Percentiles rank a stretch among this genome's conserved stretches.
phyloP scores from a whole-genome alignment of 2,329 filamentous ascomycete genomes.

The Colletotrichum sublineola region DNA sequence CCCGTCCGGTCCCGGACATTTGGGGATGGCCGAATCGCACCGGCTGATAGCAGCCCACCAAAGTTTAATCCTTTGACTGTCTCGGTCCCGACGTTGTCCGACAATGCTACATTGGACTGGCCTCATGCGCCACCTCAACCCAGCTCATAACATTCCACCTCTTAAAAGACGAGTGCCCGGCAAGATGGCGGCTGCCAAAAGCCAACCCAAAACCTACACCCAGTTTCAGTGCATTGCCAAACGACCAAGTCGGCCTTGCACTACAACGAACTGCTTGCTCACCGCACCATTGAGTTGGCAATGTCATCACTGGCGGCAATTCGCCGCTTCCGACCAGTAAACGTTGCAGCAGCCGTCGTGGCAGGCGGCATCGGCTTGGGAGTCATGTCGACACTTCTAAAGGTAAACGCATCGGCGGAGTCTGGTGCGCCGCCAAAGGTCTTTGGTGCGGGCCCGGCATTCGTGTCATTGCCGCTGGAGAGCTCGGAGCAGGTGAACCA shows the following conservation, averaged over 20 bases:
- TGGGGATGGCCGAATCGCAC: conserved; percentile 39
- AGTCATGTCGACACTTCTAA: conserved; percentile 44
- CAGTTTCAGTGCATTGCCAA: background rate
- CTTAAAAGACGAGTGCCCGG: conserved; percentile 3
- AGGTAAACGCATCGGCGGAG: conserved; percentile 42
- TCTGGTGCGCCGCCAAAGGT: conserved; percentile 39
- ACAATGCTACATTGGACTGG: background rate
- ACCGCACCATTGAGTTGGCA: background rate
- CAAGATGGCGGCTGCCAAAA: background rate
- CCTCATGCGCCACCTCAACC: background rate
- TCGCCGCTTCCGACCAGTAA: conserved; percentile 42
- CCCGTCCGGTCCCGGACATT: conserved; percentile 38
- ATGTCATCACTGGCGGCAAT: conserved; percentile 28
- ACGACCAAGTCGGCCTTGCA: background rate
- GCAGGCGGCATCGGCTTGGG: conserved; percentile 34
- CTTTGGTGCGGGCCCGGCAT: conserved; percentile 61
- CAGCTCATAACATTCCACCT: background rate
- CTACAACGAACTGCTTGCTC: background rate
- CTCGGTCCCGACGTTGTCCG: conserved; percentile 15
- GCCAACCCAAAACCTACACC: background rate
- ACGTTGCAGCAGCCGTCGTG: conserved; percentile 45
- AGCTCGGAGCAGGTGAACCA: conserved; percentile 86
- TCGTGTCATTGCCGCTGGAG: conserved; percentile 83
- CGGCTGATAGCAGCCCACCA: conserved; percentile 18
- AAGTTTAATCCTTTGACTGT: conserved; percentile 8